Base-by-base conservation (phyloP, 225 moss, liverwort and hornwort genomes). In the Pleurozium schreberi region DNA sequence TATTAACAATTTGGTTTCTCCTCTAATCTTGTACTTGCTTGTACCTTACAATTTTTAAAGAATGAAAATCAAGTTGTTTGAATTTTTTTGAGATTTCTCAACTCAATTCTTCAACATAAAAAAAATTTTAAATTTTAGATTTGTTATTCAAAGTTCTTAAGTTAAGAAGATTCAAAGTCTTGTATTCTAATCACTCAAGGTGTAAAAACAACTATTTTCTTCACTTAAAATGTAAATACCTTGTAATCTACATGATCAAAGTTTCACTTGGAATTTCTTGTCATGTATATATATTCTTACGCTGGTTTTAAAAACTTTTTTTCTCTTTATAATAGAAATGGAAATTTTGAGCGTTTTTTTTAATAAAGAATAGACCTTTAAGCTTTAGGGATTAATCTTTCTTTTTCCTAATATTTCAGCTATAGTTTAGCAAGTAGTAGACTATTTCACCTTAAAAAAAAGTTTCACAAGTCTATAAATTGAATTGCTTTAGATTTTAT, bases 71-170 rank as follows among this genome's bases (percentile, higher is more conserved):
- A n/a, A n/a, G n/a, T 10, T 43, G 43, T 10, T 45, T 16, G 16
- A 43, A 17, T 45, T 73, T 17, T 40, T 13, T n/a, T 28, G 3
- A 0, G 0, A 30, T 49, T 20, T 12, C 4, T 49, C 20, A 75
- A 49, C 1, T 47, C 4, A 19, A 75, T 75, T 49, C 31, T 49
- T 75, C 49, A 75, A 49, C 19, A 4, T 12, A 28, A 31, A 31
- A 8, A 47, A 8, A 10, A 30, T 2, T 1, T 31, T 2, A 2
- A 31, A 5, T 7, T 33, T 31, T 0, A 8, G 50, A 33, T 33
- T 50, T 75, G 19, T 19, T 33, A 3, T 31, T 1, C 5, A 49
- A 33, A 33, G 1, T 20, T 75, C 31, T 12, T 5, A 12, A 11
- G 0, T 30, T 50, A 50, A 49, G 1, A 75, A 49, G 49, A 49